Evolutionary conservation across 2,329 filamentous ascomycete species (phyloP), one percentile per base, ranked within the genome.

Genomic region (Neonectria punicea): DNA sequence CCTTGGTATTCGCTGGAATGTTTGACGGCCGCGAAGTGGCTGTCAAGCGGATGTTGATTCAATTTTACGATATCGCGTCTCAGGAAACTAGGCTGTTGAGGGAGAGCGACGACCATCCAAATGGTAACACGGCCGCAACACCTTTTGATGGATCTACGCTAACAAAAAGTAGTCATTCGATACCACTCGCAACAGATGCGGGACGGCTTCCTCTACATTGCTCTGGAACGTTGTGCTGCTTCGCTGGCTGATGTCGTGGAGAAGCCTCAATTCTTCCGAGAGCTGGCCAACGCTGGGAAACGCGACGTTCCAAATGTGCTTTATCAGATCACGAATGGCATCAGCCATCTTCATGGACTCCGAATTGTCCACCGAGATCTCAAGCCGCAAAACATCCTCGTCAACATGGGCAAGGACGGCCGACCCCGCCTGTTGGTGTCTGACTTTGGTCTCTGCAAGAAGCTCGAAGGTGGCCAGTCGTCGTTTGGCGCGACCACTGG

Each of bases 371-470:
- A 99, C 78, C 92, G 96, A 58, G 96, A 99, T 76, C 87, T 99
- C 74, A 99, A 99, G 78, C 96, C 96, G 1, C 96, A 99, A 75
- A 99, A 99, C 73, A 98, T 99, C 55, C 85, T 99, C 1, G 94
- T 98, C 64, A 88, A 89, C 36, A 90, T 91, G 82, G 89, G 86
- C 70, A 89, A 91, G 71, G 86, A 89, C 64, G 88, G 88, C 46
- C 88, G 86, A 39, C 90, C 94, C 25, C 91, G 95, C n/a, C 86
- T 99, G 41, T 88, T 99, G 5, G 97, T 99, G 39, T 98, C 96
- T 0, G 96, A 99, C 78, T 99, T 99, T 80, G 96, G 96, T 6
- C 87, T 99, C 1, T 98, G 96, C 79, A 99, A 98, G 84, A 98
- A 98, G 75, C 83, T 99, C 16, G 96, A 98, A 69, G 93, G 93